A percentile compares a stretch with the other conserved stretches of the same genome.
These are phyloP conservation scores for Aspergillus pseudoterreus DNA, from an alignment of 2,329 filamentous ascomycete genomes.

Conservation along the genomic window DNA sequence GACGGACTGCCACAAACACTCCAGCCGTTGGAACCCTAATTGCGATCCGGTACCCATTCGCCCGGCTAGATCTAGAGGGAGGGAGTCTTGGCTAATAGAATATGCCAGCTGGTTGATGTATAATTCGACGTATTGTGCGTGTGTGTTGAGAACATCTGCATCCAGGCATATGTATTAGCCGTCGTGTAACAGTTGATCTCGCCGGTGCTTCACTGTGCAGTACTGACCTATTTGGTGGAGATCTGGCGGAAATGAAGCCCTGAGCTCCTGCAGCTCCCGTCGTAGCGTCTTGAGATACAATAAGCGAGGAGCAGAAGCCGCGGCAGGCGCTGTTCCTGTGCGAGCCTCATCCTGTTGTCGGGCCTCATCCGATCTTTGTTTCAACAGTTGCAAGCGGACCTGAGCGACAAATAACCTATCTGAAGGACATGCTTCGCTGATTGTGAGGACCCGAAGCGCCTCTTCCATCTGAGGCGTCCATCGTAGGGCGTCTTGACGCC, in stretches of 20 bases:
- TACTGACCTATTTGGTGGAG: constrained; percentile 20
- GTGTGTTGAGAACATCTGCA: constrained; percentile 24
- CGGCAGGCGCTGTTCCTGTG: constrained; percentile 5
- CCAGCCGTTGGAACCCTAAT: constrained; percentile 29
- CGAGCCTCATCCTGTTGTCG: constrained; percentile 27
- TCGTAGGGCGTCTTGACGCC: constrained; percentile 30
- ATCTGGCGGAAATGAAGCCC: constrained; percentile 20
- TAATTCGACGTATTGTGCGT: constrained; percentile 25
- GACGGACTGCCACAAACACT: constrained; percentile 33
- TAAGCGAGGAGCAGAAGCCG: constrained; percentile 12
- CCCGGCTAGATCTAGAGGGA: constrained; percentile 6
- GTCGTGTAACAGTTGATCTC: neutral
- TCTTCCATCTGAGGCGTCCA: constrained; percentile 42
- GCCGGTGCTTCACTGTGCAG: neutral
- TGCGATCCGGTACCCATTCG: constrained; percentile 5
- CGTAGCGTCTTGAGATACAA: constrained; percentile 30
- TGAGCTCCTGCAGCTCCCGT: constrained; percentile 30
- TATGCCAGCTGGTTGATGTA: constrained; percentile 27
- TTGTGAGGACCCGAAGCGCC: constrained; percentile 25
- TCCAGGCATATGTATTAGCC: neutral
- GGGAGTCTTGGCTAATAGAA: constrained; percentile 18
- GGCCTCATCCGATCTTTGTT: constrained; percentile 27
- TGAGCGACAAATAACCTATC: constrained; percentile 33
- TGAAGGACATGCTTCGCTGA: constrained; percentile 20
- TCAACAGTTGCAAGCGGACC: constrained; percentile 36